Evolutionary conservation across 1,139 yeast species (phyloP), one percentile per base, ranked within the genome.

Genomic region (Taphrina deformans): DNA sequence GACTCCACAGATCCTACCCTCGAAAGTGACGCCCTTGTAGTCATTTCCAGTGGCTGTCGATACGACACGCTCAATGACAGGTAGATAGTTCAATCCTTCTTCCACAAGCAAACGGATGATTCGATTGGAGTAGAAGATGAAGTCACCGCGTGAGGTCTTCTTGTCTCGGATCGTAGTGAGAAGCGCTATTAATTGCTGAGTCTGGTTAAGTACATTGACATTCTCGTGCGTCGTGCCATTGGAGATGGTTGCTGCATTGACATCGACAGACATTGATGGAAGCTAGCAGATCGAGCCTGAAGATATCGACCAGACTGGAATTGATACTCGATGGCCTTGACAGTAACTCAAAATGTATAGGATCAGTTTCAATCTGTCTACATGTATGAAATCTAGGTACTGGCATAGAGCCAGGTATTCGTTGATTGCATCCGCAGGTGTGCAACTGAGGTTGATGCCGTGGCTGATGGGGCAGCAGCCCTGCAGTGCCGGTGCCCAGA

Each of bases 1-100:
- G 38, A 93, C 99, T 69, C 99, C 99, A 76, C 98, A 93, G 68
- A 93, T 92, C 77, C 89, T 91, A 55, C 98, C 98, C 73, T 85
- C 79, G 76, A 92, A 92, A 67, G 81, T 80, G 67, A 88, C 87
- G n/a, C 99, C 99, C 5, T 83, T 80, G 75, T 84, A 92, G 40
- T 79, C 77, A 69, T 86, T 82, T 64, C 67, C 69, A 33, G 55
- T 59, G 65, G 96, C 93, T 46, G 98, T 92, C 66, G 82, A 80
- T 59, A 93, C 87, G 5, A 79, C 75, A 48, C 81, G 75, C 58
- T 85, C 79, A 71, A 85, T 85, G 18, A 92, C 96, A 7, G 99
- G 99, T 62, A 93, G 80, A 74, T 88, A 91, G 76, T 93, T 92
- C 73, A 93, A 83, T 40, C 98, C 72, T 76, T 88, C 97, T 78